phyloP scores from a whole-genome alignment of 2,329 filamentous ascomycete species.

The Ophiosphaerella narmari region DNA sequence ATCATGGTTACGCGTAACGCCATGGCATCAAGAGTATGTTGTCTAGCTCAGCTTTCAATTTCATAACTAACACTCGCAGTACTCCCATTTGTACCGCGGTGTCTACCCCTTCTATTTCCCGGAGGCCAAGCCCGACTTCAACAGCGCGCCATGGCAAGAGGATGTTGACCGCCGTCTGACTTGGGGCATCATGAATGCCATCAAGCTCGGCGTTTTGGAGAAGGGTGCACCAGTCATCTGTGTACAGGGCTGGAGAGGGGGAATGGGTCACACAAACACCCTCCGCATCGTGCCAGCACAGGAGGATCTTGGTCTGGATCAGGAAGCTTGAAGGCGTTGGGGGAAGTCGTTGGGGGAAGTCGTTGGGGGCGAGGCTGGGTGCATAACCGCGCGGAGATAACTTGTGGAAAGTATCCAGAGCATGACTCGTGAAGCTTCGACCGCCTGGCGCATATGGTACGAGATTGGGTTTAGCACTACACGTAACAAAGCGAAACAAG shows the following conservation, averaged over 20 bases:
- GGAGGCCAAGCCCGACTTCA: slow-evolving; percentile 93
- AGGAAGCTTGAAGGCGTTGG: slow-evolving; percentile 46
- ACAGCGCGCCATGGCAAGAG: slow-evolving; percentile 93
- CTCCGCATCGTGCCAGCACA: slow-evolving; percentile 57
- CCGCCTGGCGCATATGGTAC: slow-evolving; percentile 24
- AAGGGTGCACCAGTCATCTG: slow-evolving; percentile 78
- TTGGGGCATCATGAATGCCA: slow-evolving; percentile 89
- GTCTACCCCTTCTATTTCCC: slow-evolving; percentile 97
- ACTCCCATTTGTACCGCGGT: slow-evolving; percentile 93
- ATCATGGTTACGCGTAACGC: slow-evolving; percentile 96
- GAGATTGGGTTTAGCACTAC: slow-evolving; percentile 32
- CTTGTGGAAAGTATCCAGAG: slow-evolving; percentile 13
- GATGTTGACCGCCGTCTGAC: slow-evolving; percentile 97
- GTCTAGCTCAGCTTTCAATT: not conserved
- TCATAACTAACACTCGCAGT: slow-evolving; percentile 51
- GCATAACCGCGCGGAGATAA: slow-evolving; percentile 23
- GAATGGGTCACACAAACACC: slow-evolving; percentile 91
- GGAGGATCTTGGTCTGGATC: slow-evolving; percentile 56
- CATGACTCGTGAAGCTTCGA: slow-evolving; percentile 34
- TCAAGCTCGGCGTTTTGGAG: slow-evolving; percentile 77
- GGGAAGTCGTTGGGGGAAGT: not conserved
- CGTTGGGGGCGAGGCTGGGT: not conserved
- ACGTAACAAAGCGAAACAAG: slow-evolving; percentile 16
- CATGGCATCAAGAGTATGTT: slow-evolving; percentile 71
- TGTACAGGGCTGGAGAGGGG: slow-evolving; percentile 89